These are phyloP conservation scores for Cicer arietinum DNA, from an alignment of 306 rosid genomes.

Conservation along the genomic window DNA sequence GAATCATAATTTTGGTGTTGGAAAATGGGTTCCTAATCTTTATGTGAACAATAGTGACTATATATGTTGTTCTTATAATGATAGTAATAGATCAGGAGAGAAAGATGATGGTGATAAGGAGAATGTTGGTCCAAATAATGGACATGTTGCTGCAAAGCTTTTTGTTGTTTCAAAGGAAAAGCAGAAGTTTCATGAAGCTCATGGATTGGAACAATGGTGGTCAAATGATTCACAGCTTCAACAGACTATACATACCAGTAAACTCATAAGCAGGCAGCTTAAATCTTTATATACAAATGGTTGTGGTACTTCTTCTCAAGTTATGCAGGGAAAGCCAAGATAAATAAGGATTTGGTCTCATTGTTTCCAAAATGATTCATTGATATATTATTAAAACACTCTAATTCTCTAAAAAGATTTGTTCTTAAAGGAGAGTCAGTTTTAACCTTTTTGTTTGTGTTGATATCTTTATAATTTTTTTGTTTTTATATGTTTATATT, in stretches of 20 bases:
- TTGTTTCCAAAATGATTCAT: conserved; percentile 37
- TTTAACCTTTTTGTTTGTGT: background rate
- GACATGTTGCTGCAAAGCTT: conserved; percentile 69
- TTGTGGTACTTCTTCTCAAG: conserved; percentile 51
- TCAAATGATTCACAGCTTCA: conserved; percentile 82
- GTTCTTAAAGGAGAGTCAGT: too few relatives aligned
- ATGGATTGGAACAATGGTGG: conserved; percentile 98
- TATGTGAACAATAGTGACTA: conserved; percentile 95
- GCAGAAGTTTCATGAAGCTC: conserved; percentile 93
- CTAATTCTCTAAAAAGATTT: too few relatives aligned
- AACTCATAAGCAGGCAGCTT: conserved; percentile 82
- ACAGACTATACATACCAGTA: conserved; percentile 75
- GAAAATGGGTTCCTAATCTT: conserved; percentile 90
- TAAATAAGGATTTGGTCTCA: conserved; percentile 25
- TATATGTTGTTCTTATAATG: conserved; percentile 90
- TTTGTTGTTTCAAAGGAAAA: conserved; percentile 85
- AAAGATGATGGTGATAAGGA: conserved; percentile 60
- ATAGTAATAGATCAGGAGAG: conserved; percentile 57
- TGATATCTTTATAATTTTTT: conserved; percentile 5
- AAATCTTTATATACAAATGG: conserved; percentile 64
- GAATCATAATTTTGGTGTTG: conserved; percentile 62
- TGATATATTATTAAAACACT: background rate
- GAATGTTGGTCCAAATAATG: conserved; percentile 58
- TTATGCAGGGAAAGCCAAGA: conserved; percentile 48
- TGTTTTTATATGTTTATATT: background rate